A percentile compares a stretch with the other conserved stretches of the same genome.
Evolutionary conservation across 2,329 filamentous ascomycete species (phyloP).

Genomic region (Chrysosphaeria jannelii): DNA sequence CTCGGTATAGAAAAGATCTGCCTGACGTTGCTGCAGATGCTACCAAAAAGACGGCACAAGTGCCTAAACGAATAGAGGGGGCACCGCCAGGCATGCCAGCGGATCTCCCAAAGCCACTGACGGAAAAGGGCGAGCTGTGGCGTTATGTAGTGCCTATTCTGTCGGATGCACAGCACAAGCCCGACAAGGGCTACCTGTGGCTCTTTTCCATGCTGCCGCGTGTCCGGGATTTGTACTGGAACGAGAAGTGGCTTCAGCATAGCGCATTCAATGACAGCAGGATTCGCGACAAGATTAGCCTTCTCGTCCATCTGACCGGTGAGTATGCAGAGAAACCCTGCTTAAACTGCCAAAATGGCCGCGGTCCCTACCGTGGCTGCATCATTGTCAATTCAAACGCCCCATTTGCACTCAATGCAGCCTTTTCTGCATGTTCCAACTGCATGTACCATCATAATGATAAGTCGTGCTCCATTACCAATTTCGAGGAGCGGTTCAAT

Average conservation of each 20-base stretch:
- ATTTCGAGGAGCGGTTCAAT: too few species aligned
- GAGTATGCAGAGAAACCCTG: slow-evolving; percentile 7
- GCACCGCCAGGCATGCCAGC: too few species aligned
- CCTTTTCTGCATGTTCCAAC: slow-evolving; percentile 6
- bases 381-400: slow-evolving; percentile 5
- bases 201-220: slow-evolving; percentile 6
- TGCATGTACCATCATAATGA: slow-evolving; percentile 8
- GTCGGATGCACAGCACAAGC: slow-evolving; percentile 2
- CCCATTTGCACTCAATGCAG: slow-evolving; percentile 1
- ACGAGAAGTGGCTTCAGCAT: slow-evolving; percentile 4
- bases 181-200: slow-evolving; percentile 4
- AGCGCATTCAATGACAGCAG: slow-evolving; percentile 6
- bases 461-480: too few species aligned
- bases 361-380: slow-evolving; percentile 8
- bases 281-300: slow-evolving; percentile 7
- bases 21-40: too few species aligned
- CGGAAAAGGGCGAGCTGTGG: slow-evolving; percentile 5
- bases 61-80: too few species aligned
- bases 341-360: slow-evolving; percentile 5
- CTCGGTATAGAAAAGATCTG: too few species aligned
- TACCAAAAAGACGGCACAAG: too few species aligned
- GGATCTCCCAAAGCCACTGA: too few species aligned
- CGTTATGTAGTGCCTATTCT: slow-evolving; percentile 6
- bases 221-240: slow-evolving; percentile 8
- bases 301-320: slow-evolving; percentile 9